These are phyloP conservation scores for Aspergillus pseudoviridinutans DNA, from an alignment of 2,329 filamentous ascomycete species.

Conservation along the genomic window DNA sequence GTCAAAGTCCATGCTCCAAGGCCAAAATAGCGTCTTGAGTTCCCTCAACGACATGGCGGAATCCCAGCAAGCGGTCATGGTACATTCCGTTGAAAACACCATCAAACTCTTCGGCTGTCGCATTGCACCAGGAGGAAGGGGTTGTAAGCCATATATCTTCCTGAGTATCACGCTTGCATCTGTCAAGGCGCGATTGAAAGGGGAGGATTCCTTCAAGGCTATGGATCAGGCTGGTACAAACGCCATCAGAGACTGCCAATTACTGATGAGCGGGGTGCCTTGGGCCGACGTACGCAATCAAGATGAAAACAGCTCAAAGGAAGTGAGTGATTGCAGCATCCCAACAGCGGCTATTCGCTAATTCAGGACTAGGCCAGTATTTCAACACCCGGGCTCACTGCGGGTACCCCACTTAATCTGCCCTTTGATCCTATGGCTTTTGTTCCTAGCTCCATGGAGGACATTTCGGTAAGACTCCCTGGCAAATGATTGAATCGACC, in stretches of 20 bases:
- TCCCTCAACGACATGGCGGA: conserved; percentile 28
- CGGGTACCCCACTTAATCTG: conserved; percentile 15
- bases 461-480: conserved; percentile 21
- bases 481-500: background rate
- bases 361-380: conserved; percentile 11
- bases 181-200: conserved; percentile 29
- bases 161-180: conserved; percentile 25
- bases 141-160: conserved; percentile 29
- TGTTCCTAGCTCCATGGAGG: conserved; percentile 16
- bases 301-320: conserved; percentile 13
- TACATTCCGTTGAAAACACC: conserved; percentile 26
- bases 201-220: conserved; percentile 23
- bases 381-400: conserved; percentile 8
- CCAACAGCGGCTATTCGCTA: conserved; percentile 1
- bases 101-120: conserved; percentile 26
- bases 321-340: conserved; percentile 11
- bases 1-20: conserved; percentile 4
- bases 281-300: conserved; percentile 17
- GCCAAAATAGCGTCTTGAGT: conserved; percentile 8
- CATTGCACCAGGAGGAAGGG: conserved; percentile 23
- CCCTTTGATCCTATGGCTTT: conserved; percentile 23
- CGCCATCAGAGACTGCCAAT: conserved; percentile 21
- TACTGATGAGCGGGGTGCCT: conserved; percentile 19
- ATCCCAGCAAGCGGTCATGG: conserved; percentile 28
- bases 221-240: conserved; percentile 21